phyloP scores from a whole-genome alignment of 1,284 basidiomycete genomes.

The Leccinum subfulvum region DNA sequence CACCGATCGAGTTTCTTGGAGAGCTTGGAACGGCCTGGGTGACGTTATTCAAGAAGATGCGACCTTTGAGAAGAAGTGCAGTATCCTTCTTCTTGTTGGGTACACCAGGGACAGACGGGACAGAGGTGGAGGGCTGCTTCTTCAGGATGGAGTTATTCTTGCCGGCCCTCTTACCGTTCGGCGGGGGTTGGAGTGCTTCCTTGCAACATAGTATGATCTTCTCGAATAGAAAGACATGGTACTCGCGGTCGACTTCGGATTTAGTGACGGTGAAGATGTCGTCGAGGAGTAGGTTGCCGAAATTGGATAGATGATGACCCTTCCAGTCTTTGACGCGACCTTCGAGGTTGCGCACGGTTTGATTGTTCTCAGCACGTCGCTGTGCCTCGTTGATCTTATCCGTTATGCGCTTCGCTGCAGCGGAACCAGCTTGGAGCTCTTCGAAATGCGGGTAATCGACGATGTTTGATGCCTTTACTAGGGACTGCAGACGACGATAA shows the following conservation, averaged over 20 bases:
- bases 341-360: too few species aligned
- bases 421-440: slow-evolving; percentile 78
- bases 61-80: slow-evolving; percentile 88
- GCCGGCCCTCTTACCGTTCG: slow-evolving; percentile 56
- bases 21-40: slow-evolving; percentile 67
- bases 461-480: slow-evolving; percentile 73
- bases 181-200: slow-evolving; percentile 38
- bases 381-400: too few species aligned
- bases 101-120: slow-evolving; percentile 47
- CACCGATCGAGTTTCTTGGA: slow-evolving; percentile 60
- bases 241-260: slow-evolving; percentile 94
- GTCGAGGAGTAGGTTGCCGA: slow-evolving; percentile 90
- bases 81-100: slow-evolving; percentile 72
- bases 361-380: too few species aligned
- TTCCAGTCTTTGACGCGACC: slow-evolving; percentile 96
- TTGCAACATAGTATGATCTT: too few species aligned
- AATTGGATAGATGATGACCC: slow-evolving; percentile 92
- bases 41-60: slow-evolving; percentile 97
- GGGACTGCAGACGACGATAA: slow-evolving; percentile 43
- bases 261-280: slow-evolving; percentile 97
- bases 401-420: too few species aligned
- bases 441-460: slow-evolving; percentile 72
- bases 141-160: slow-evolving; percentile 79
- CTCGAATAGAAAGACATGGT: slow-evolving; percentile 54
- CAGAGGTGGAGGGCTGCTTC: slow-evolving; percentile 53